These are phyloP conservation scores for Ilyonectria sp. DNA, from an alignment of 2,329 filamentous ascomycete species.

Conservation along the genomic window DNA sequence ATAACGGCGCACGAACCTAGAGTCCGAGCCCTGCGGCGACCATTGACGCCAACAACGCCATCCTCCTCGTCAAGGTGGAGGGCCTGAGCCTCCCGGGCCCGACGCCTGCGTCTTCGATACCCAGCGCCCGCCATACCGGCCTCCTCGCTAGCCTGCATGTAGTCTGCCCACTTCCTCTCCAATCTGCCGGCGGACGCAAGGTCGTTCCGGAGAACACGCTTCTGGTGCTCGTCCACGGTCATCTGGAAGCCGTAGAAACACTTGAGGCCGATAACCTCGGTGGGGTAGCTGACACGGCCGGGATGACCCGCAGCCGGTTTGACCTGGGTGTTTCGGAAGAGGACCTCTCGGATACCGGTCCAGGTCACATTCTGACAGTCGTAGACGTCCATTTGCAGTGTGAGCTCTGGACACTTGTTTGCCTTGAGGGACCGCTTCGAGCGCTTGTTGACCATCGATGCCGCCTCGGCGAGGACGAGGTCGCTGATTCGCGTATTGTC, in stretches of 20 bases:
- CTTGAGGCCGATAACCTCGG: constrained; percentile 87
- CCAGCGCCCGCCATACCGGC: constrained; percentile 78
- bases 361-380: constrained; percentile 95
- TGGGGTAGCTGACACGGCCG: constrained; percentile 71
- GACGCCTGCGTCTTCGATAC: constrained; percentile 78
- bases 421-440: constrained; percentile 59
- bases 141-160: constrained; percentile 93
- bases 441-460: constrained; percentile 82
- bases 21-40: constrained; percentile 75
- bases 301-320: constrained; percentile 63
- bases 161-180: constrained; percentile 92
- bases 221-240: constrained; percentile 94
- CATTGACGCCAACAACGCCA: constrained; percentile 66
- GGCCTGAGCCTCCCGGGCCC: constrained; percentile 86
- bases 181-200: constrained; percentile 81
- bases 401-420: constrained; percentile 66
- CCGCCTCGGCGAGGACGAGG: constrained; percentile 87
- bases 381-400: constrained; percentile 85
- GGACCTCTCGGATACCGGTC: constrained; percentile 89
- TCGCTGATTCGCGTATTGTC: constrained; percentile 96
- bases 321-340: constrained; percentile 87
- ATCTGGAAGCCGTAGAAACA: constrained; percentile 97
- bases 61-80: constrained; percentile 87
- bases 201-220: constrained; percentile 85
- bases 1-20: constrained; percentile 75